Evolutionary conservation across 2,329 filamentous ascomycete genomes (phyloP).

Genomic region (Lasiodiplodia gonubiensis): DNA sequence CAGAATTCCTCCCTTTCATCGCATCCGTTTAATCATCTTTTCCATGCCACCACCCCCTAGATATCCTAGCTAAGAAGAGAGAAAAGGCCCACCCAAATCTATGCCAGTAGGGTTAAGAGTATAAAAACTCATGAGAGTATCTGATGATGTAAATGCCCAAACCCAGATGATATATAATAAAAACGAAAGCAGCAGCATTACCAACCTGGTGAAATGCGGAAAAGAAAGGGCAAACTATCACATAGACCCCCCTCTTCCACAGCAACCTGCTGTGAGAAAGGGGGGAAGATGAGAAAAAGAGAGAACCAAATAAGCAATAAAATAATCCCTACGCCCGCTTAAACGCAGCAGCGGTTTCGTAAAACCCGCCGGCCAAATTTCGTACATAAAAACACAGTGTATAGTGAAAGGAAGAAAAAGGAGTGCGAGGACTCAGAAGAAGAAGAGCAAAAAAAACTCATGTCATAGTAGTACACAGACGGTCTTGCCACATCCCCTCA

Average conservation of each 20-base stretch:
- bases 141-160: not conserved
- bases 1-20: not conserved
- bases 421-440: not conserved
- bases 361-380: not conserved
- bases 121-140: not conserved
- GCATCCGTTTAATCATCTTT: not conserved
- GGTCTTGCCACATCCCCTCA: not conserved
- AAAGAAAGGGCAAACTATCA: not conserved
- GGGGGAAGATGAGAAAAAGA: not conserved
- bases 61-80: not conserved
- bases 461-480: conserved; percentile 22
- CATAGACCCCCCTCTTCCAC: not conserved
- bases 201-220: no score
- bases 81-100: not conserved
- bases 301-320: not conserved
- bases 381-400: conserved; percentile 8
- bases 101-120: not conserved
- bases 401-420: conserved; percentile 1
- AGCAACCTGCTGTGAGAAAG: not conserved
- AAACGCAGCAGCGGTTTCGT: conserved; percentile 5
- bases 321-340: conserved; percentile 4
- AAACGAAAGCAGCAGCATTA: not conserved
- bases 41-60: not conserved
- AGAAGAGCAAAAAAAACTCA: not conserved
- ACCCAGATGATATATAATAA: not conserved